Evolutionary conservation across 2,329 filamentous ascomycete genomes (phyloP), one percentile per base, ranked within the genome.

Genomic region (Sphaerulina vaccinii): DNA sequence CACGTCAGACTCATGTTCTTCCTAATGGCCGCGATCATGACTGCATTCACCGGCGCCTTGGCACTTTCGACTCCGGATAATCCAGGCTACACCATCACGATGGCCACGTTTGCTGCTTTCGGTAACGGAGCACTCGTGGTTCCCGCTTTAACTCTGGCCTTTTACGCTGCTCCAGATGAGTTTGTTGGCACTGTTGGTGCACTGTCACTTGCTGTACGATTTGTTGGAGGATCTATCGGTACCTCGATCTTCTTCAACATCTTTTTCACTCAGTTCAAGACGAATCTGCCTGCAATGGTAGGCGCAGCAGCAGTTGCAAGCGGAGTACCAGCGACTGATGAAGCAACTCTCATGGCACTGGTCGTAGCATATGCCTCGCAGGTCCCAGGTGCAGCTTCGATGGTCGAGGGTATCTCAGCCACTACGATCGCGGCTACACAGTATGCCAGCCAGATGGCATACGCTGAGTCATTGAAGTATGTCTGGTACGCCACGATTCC

Each of bases 51-150:
- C 35, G 64, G 63, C 24, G 60, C 63, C 4, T 54, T 67, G 8
- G 53, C 60, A 5, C 41, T 62, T 24, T 62, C 62, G 10, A 58
- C 42, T 0, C 58, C 59, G 2, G 54, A 62, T 45, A 66, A 65
- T 37, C 41, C 58, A 16, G 54, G 23, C 46, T 55, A 48, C 37
- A 60, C 58, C n/a, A 54, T 61, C 70, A 77, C 74, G 7, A 68
- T 85, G 27, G 73, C 86, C n/a, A 71, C 79, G 13, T 65, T 86
- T 10, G 81, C 82, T 1, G 79, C 80, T 5, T 69, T 86, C 9
- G 84, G 84, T 13, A 81, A 86, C 7, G 84, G 84, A 4, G 84
- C 81, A 3, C 82, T 87, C 43, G 79, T 86, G 18, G 80, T 87
- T 5, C 84, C 84, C 0, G 79, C 80, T 1, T 81, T 81, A 0